Percentiles rank a stretch among this genome's conserved stretches.
These are phyloP conservation scores for Trichophyton mentagrophytes DNA, from an alignment of 2,329 filamentous ascomycete species.

Conservation along the genomic window DNA sequence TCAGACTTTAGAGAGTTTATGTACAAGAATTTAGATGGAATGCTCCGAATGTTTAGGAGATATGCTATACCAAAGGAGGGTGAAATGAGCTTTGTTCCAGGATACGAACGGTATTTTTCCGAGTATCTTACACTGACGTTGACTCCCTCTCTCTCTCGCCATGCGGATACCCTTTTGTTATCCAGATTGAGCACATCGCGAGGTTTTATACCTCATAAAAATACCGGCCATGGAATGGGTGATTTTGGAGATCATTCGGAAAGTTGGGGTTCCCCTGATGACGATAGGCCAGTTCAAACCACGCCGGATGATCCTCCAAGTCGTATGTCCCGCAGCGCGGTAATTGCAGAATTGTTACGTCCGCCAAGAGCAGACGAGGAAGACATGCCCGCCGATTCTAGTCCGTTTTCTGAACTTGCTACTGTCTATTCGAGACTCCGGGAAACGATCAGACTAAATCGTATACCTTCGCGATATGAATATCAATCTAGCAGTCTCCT, in stretches of 20 bases:
- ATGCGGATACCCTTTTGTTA: conserved; percentile 23
- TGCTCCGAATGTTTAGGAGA: conserved; percentile 38
- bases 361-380: not conserved
- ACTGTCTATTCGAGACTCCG: conserved; percentile 45
- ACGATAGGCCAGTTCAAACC: not conserved
- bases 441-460: conserved; percentile 42
- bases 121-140: conserved; percentile 41
- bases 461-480: conserved; percentile 35
- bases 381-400: conserved; percentile 17
- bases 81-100: conserved; percentile 22
- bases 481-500: conserved; percentile 30
- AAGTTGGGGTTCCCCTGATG: not conserved
- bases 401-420: conserved; percentile 36
- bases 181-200: not conserved
- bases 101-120: conserved; percentile 38
- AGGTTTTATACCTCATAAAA: not conserved
- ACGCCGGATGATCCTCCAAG: not conserved
- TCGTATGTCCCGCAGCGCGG: not conserved
- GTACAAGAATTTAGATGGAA: conserved; percentile 42
- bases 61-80: conserved; percentile 30
- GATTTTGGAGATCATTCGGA: not conserved
- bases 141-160: conserved; percentile 37
- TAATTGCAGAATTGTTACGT: not conserved
- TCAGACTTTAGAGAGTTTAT: conserved; percentile 58
- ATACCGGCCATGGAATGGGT: not conserved